These are phyloP conservation scores for Simplicillium aogashimaense DNA, from an alignment of 2,329 filamentous ascomycete species.

Conservation along the genomic window DNA sequence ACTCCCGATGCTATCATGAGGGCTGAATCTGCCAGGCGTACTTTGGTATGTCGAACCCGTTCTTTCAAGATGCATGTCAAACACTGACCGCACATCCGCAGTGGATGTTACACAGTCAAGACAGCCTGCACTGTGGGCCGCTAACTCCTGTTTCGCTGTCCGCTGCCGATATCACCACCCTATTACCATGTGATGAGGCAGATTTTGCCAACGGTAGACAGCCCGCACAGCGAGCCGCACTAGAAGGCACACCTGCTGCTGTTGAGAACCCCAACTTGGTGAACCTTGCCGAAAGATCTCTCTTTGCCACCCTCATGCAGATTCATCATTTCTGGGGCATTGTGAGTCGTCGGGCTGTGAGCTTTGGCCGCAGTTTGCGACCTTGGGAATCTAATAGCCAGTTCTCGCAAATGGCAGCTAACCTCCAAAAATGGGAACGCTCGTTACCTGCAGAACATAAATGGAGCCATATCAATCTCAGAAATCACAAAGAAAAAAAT, in stretches of 20 bases:
- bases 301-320: slow-evolving; percentile 47
- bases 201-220: slow-evolving; percentile 38
- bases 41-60: slow-evolving; percentile 30
- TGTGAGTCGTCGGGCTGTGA: slow-evolving; percentile 37
- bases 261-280: slow-evolving; percentile 32
- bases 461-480: slow-evolving; percentile 32
- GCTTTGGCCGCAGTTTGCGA: slow-evolving; percentile 28
- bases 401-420: slow-evolving; percentile 31
- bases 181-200: slow-evolving; percentile 41
- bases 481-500: slow-evolving; percentile 34
- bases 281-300: slow-evolving; percentile 32
- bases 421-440: slow-evolving; percentile 37
- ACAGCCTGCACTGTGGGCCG: slow-evolving; percentile 45
- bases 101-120: slow-evolving; percentile 52
- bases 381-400: slow-evolving; percentile 39
- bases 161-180: slow-evolving; percentile 41
- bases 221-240: slow-evolving; percentile 39
- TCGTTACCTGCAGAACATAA: slow-evolving; percentile 35
- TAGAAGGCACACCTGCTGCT: slow-evolving; percentile 42
- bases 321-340: slow-evolving; percentile 44
- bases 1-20: slow-evolving; percentile 31
- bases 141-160: slow-evolving; percentile 39
- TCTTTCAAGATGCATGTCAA: background rate
- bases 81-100: slow-evolving; percentile 11
- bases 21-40: slow-evolving; percentile 46